Evolutionary conservation across 345 rosid genomes (phyloP).

Genomic region (Garcia nutans): DNA sequence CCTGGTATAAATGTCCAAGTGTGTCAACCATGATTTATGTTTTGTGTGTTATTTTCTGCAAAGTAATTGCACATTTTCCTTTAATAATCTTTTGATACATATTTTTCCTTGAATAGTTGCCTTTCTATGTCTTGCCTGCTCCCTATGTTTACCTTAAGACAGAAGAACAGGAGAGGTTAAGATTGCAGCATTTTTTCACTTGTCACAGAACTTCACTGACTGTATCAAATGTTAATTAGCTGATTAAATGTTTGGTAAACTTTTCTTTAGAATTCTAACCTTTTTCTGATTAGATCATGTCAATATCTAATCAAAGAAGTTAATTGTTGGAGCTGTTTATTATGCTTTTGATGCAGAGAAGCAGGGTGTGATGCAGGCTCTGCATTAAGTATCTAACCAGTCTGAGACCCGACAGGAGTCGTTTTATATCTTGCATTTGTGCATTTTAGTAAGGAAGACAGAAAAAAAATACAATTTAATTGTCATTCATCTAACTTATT

Average conservation of each 20-base stretch:
- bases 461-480: conserved; percentile 7
- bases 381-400: conserved; percentile 63
- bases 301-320: conserved; percentile 32
- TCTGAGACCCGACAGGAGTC: conserved; percentile 46
- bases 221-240: conserved; percentile 1
- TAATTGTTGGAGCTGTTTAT: conserved; percentile 46
- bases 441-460: conserved; percentile 44
- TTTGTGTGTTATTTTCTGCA: not conserved
- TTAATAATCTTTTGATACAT: not conserved
- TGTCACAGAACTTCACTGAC: conserved; percentile 12
- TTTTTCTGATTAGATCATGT: conserved; percentile 23
- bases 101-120: not conserved
- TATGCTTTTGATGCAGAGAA: conserved; percentile 66
- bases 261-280: conserved; percentile 10
- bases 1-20: not conserved
- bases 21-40: not conserved
- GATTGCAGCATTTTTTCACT: not conserved
- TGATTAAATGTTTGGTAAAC: conserved; percentile 12
- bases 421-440: conserved; percentile 50
- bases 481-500: conserved; percentile 28
- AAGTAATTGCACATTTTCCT: conserved; percentile 3
- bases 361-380: conserved; percentile 58
- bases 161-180: not conserved
- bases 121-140: not conserved
- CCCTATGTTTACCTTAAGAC: not conserved